phyloP scores from a whole-genome alignment of 192 early-diverging fungal genomes.

The Dimargaris verticillata region DNA sequence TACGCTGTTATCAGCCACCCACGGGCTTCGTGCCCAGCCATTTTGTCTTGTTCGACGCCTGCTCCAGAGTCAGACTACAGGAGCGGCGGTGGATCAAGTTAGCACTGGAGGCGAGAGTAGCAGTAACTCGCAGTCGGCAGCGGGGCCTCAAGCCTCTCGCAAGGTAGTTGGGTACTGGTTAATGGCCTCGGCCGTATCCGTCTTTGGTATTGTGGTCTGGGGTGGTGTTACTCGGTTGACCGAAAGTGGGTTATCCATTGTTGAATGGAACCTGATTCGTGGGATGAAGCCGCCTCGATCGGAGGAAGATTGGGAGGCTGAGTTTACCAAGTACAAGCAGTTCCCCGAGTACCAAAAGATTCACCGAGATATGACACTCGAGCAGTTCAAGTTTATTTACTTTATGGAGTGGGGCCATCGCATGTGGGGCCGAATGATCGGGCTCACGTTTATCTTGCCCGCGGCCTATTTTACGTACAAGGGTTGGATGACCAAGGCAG shows the following conservation, averaged over 20 bases:
- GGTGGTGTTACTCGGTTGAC: conserved; percentile 92
- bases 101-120: no score
- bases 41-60: no score
- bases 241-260: conserved; percentile 91
- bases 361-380: conserved; percentile 72
- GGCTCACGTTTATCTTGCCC: conserved; percentile 70
- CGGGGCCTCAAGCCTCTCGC: conserved; percentile 5
- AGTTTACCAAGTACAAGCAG: conserved; percentile 97
- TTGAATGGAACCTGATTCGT: conserved; percentile 90
- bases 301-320: conserved; percentile 72
- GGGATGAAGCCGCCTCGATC: conserved; percentile 82
- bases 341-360: conserved; percentile 94
- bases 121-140: no score
- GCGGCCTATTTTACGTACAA: conserved; percentile 67
- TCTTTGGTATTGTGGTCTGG: conserved; percentile 84
- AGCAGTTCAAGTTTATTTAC: conserved; percentile 94
- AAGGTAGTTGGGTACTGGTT: conserved; percentile 84
- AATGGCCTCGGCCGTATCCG: conserved; percentile 67
- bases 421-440: conserved; percentile 86
- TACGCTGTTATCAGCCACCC: no score
- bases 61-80: no score
- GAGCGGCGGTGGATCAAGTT: no score
- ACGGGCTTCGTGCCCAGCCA: no score
- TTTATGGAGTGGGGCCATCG: conserved; percentile 98
- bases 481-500: conserved; percentile 56